These are phyloP conservation scores for Castanea sativa DNA, from an alignment of 306 rosid species.

Conservation along the genomic window DNA sequence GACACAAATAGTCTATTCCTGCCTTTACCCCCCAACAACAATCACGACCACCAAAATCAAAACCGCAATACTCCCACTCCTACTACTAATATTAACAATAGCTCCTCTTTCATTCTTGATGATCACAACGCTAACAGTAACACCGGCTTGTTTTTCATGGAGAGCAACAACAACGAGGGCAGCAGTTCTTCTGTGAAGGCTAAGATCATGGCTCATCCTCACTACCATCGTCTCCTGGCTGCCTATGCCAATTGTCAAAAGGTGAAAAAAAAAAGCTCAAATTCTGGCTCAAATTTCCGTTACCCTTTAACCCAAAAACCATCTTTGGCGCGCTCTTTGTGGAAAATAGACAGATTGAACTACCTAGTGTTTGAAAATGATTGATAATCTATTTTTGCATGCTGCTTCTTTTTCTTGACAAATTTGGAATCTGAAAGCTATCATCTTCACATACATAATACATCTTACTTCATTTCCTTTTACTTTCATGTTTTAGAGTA, in stretches of 20 bases:
- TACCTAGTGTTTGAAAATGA: conserved; percentile 21
- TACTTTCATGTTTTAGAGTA: neutral
- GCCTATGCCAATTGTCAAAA: conserved; percentile 92
- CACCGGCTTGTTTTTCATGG: conserved; percentile 69
- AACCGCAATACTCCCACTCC: conserved; percentile 25
- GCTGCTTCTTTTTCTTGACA: conserved; percentile 6
- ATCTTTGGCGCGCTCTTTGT: neutral
- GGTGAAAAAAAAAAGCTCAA: conserved; percentile 41
- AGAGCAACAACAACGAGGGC: conserved; percentile 20
- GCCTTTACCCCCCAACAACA: conserved; percentile 30
- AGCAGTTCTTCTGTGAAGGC: conserved; percentile 53
- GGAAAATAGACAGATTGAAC: neutral
- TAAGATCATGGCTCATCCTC: conserved; percentile 97
- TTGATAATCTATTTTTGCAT: conserved; percentile 11
- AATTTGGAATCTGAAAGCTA: conserved; percentile 42
- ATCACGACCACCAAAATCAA: conserved; percentile 22
- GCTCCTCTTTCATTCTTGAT: conserved; percentile 39
- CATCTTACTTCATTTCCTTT: neutral
- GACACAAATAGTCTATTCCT: conserved; percentile 44
- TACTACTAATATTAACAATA: neutral
- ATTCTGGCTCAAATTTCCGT: conserved; percentile 6
- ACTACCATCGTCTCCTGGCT: conserved; percentile 85
- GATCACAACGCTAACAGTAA: conserved; percentile 12
- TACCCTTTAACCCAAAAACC: conserved; percentile 9
- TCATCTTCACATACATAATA: conserved; percentile 1